Evolutionary conservation across 352 stramenopile genomes (phyloP).

Genomic region (Pythium brassicae): DNA sequence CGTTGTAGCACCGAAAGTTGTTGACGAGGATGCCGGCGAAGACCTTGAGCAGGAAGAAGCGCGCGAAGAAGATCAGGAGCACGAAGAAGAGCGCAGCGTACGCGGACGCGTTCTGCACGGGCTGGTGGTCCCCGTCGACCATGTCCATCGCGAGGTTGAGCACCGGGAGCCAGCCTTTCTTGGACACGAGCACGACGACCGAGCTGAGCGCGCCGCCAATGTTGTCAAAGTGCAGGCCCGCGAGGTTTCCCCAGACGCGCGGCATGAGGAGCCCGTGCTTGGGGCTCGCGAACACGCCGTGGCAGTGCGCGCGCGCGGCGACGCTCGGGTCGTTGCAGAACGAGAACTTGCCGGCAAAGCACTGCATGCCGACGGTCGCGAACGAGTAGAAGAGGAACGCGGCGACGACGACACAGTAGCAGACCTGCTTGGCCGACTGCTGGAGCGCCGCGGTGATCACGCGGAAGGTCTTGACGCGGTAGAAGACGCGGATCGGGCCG

Average conservation of each 20-base stretch:
- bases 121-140: conserved; percentile 62
- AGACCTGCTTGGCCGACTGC: conserved; percentile 69
- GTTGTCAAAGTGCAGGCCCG: conserved; percentile 79
- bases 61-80: conserved; percentile 71
- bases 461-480: conserved; percentile 79
- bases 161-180: conserved; percentile 83
- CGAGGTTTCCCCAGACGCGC: conserved; percentile 75
- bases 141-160: conserved; percentile 85
- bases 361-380: conserved; percentile 82
- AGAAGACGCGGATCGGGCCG: conserved; percentile 81
- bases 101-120: conserved; percentile 62
- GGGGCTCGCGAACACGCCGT: conserved; percentile 62
- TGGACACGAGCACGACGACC: conserved; percentile 77
- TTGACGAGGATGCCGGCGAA: conserved; percentile 86
- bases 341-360: conserved; percentile 75
- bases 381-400: conserved; percentile 84
- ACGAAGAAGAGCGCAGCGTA: conserved; percentile 84
- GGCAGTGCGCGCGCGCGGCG: conserved; percentile 36
- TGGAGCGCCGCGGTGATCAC: conserved; percentile 81
- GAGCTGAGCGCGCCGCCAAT: conserved; percentile 74
- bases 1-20: conserved; percentile 83
- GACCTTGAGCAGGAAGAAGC: conserved; percentile 73
- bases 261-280: conserved; percentile 53
- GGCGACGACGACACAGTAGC: conserved; percentile 76
- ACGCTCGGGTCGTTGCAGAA: conserved; percentile 75